These are phyloP conservation scores for Plasmodium malariae DNA, from an alignment of 169 alveolate species.

Conservation along the genomic window DNA sequence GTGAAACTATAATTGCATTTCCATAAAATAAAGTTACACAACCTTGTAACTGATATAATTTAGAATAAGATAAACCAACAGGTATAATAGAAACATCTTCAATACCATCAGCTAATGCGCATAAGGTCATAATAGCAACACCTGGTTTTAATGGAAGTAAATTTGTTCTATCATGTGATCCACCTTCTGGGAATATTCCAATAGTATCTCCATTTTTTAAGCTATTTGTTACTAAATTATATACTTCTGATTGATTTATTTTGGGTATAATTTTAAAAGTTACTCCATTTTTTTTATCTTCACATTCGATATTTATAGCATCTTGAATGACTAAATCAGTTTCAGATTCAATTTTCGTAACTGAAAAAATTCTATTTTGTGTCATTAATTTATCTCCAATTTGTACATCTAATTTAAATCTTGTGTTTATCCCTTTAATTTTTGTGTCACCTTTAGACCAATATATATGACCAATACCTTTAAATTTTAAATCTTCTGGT, in stretches of 20 bases:
- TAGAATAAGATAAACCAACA: constrained; percentile 89
- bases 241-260: constrained; percentile 93
- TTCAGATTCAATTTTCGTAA: constrained; percentile 89
- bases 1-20: constrained; percentile 87
- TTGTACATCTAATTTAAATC: constrained; percentile 89
- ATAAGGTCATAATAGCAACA: constrained; percentile 94
- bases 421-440: constrained; percentile 88
- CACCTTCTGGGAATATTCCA: constrained; percentile 97
- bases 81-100: constrained; percentile 92
- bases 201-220: constrained; percentile 92
- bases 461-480: constrained; percentile 88
- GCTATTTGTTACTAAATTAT: constrained; percentile 90
- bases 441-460: constrained; percentile 81
- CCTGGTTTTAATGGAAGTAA: constrained; percentile 96
- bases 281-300: constrained; percentile 80
- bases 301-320: constrained; percentile 79
- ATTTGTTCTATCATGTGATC: constrained; percentile 96
- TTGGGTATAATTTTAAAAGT: constrained; percentile 90
- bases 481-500: constrained; percentile 90
- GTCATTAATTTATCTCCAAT: constrained; percentile 89
- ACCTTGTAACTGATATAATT: constrained; percentile 89
- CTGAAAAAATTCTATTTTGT: constrained; percentile 81
- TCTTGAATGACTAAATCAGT: constrained; percentile 87
- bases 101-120: constrained; percentile 93
- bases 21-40: constrained; percentile 90